Base-by-base conservation (phyloP, 163 green algal species). In the Chloroidium sp. region DNA sequence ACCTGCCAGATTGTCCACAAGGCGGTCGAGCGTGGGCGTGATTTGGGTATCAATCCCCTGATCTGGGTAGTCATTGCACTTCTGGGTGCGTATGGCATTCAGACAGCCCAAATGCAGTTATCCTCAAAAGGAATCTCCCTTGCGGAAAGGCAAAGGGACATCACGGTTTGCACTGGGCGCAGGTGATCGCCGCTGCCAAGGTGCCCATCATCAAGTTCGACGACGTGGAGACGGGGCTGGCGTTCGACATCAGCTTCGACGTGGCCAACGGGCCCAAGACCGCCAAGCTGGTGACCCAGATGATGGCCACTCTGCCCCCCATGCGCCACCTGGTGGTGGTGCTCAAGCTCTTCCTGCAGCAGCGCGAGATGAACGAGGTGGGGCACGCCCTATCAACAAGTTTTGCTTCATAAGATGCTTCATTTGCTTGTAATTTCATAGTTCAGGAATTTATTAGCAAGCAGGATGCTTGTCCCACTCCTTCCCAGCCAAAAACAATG, bases 191-290 rank as follows among this genome's bases (percentile, higher is more conserved):
- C 74, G 97, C 94, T 81, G 95, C 95, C 59, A 89, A 90, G 12
- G 94, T 99, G 69, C 95, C 95, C n/a, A 98, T 99, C 87, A 90
- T 98, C 78, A 99, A 99, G 88, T 99, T 98, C 85, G 87, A 95
- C 81, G 95, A 98, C 69, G 76, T 85, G 0, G 78, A 86, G 1
- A 92, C 83, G 75, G 87, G 89, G 4, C 86, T 97, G 64, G 83
- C 90, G 4, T 98, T 99, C 83, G 95, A 98, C 83, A 86, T 98
- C 10, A 94, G 86, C 60, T 98, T 97, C 77, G 92, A 98, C 79
- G 92, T 95, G 76, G 87, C 88, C 59, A 97, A 95, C 75, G 95
- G 95, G 0, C 79, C 76, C 2, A 60, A 85, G 77, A 86, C 90
- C 0, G 89, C 86, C 10, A 83, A 81, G n/a, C 87, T 84, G 62